phyloP scores from a whole-genome alignment of 306 rosid genomes.

The Ormosia emarginata region DNA sequence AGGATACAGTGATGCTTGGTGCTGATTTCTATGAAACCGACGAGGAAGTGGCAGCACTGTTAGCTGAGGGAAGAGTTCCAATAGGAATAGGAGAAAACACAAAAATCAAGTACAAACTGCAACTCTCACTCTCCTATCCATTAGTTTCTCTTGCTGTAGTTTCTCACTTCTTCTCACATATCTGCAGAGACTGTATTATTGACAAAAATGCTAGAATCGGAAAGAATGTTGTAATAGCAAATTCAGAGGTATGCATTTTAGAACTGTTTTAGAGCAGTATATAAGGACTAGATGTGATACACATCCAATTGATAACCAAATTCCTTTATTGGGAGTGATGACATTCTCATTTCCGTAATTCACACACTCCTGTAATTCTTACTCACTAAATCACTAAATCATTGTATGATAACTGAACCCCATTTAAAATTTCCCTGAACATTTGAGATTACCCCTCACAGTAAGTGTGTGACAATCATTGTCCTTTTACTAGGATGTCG shows the following conservation, averaged over 20 bases:
- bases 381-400: neutral
- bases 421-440: neutral
- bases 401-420: neutral
- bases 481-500: neutral
- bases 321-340: neutral
- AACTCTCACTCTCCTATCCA: neutral
- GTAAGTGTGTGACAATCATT: neutral
- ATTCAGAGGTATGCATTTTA: slow-evolving; percentile 59
- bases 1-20: slow-evolving; percentile 96
- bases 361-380: neutral
- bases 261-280: neutral
- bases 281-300: neutral
- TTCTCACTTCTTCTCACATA: slow-evolving; percentile 15
- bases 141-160: slow-evolving; percentile 2
- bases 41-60: slow-evolving; percentile 50
- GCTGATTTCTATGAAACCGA: slow-evolving; percentile 92
- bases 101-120: slow-evolving; percentile 56
- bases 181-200: slow-evolving; percentile 80
- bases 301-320: neutral
- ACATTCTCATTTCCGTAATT: neutral
- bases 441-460: neutral
- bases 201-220: slow-evolving; percentile 95
- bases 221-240: slow-evolving; percentile 71
- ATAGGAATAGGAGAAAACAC: slow-evolving; percentile 88
- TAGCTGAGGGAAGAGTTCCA: slow-evolving; percentile 90